A percentile compares a stretch with the other conserved stretches of the same genome.
Evolutionary conservation across 768 basidiomycete genomes (phyloP).

Genomic region (Pleurotus tuber-regium): DNA sequence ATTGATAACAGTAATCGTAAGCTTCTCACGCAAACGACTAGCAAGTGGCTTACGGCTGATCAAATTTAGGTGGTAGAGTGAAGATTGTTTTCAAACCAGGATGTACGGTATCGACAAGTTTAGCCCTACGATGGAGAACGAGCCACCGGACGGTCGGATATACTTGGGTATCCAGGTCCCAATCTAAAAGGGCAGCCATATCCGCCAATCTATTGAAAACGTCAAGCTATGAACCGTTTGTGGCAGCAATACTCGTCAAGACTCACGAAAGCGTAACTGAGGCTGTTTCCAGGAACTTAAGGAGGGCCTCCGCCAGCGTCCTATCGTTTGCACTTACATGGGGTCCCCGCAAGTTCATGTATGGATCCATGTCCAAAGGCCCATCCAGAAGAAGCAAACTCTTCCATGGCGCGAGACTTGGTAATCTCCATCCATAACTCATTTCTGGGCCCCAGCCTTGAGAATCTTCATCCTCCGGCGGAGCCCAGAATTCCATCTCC

Average conservation of each 20-base stretch:
- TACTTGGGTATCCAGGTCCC: slow-evolving; percentile 80
- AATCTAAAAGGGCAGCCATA: slow-evolving; percentile 77
- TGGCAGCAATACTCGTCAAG: background rate
- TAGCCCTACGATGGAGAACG: slow-evolving; percentile 86
- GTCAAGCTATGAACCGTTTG: background rate
- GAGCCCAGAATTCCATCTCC: slow-evolving; percentile 48
- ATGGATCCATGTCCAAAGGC: slow-evolving; percentile 53
- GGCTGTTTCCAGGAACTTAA: slow-evolving; percentile 73
- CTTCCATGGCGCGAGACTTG: slow-evolving; percentile 87
- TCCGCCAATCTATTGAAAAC: slow-evolving; percentile 58
- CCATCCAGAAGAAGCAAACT: slow-evolving; percentile 75
- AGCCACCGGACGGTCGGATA: slow-evolving; percentile 92
- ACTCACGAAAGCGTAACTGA: slow-evolving; percentile 77
- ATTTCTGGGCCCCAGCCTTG: slow-evolving; percentile 67
- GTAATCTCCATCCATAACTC: slow-evolving; percentile 69
- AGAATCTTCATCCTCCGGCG: slow-evolving; percentile 46
- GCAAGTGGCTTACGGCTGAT: slow-evolving; percentile 52
- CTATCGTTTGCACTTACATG: slow-evolving; percentile 65
- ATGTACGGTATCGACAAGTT: slow-evolving; percentile 85
- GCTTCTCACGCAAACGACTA: too few relatives aligned
- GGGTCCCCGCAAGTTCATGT: slow-evolving; percentile 55
- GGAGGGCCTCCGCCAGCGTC: slow-evolving; percentile 64
- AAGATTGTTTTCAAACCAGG: slow-evolving; percentile 79
- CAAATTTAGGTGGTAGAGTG: slow-evolving; percentile 64
- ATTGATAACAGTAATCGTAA: too few relatives aligned